Percentiles rank a stretch among this genome's conserved stretches.
Conservation (phyloP, 768 basidiomycete genomes). For the Strobilomyces dryophilus region DNA sequence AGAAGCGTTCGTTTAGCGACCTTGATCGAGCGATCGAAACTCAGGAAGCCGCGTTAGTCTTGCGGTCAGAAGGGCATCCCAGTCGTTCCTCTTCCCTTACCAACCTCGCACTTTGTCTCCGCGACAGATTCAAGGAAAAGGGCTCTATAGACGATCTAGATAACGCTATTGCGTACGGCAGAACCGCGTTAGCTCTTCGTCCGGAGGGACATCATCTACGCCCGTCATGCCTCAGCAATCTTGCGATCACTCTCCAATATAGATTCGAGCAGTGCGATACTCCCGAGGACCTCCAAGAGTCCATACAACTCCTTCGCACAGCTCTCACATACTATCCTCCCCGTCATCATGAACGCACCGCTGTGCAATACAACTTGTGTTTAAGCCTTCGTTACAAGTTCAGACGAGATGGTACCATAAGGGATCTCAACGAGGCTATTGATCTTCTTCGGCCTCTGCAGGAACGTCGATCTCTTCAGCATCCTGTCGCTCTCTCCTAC, state of each 20-base stretch:
- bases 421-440: not conserved
- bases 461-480: not conserved
- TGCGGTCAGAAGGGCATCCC: not conserved
- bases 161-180: not conserved
- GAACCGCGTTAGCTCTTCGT: not conserved
- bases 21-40: constrained; percentile 6
- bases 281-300: not conserved
- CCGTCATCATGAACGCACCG: not conserved
- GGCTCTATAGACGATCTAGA: not conserved
- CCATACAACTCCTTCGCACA: not conserved
- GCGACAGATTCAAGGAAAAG: not conserved
- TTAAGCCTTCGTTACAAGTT: not conserved
- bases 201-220: not conserved
- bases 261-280: not conserved
- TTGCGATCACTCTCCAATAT: not conserved
- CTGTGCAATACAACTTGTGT: not conserved
- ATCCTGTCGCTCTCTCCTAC: not conserved
- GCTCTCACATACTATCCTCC: not conserved
- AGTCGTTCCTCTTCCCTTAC: not conserved
- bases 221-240: not conserved
- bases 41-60: constrained; percentile 2
- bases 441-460: not conserved
- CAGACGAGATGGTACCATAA: not conserved
- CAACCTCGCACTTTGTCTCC: constrained; percentile 2
- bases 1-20: not conserved